phyloP scores from a whole-genome alignment of 2,329 filamentous ascomycete species.

The Falciphora oryzae region DNA sequence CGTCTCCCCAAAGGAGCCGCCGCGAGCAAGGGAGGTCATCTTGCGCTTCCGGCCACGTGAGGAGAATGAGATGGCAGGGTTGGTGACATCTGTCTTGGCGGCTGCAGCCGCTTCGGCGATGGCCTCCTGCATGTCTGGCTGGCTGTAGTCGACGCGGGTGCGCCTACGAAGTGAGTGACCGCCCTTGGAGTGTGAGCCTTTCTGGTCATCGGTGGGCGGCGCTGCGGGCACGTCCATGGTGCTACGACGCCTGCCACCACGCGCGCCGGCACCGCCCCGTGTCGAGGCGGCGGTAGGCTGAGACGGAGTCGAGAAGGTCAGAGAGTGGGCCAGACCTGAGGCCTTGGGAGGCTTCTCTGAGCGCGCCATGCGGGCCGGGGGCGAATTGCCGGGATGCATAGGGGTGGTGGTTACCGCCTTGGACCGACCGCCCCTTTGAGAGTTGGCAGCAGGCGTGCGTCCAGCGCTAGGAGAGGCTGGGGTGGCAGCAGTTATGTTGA shows the following conservation, averaged over 20 bases:
- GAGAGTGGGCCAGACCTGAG: constrained; percentile 26
- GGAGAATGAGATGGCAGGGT: constrained; percentile 22
- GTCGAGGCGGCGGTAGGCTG: constrained; percentile 16
- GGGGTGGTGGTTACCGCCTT: constrained; percentile 1
- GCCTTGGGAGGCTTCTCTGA: constrained; percentile 24
- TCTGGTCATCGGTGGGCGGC: constrained; percentile 34
- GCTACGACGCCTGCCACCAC: constrained; percentile 27
- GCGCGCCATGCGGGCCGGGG: constrained; percentile 8
- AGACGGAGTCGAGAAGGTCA: constrained; percentile 32
- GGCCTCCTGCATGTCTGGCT: constrained; percentile 43
- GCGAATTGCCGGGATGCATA: constrained; percentile 1
- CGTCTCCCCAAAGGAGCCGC: constrained; percentile 25
- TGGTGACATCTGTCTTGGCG: constrained; percentile 17
- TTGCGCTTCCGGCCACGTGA: constrained; percentile 29
- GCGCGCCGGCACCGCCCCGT: constrained; percentile 8
- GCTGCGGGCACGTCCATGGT: constrained; percentile 18
- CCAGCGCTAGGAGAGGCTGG: not conserved
- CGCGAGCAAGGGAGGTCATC: constrained; percentile 14
- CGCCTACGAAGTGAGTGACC: constrained; percentile 54
- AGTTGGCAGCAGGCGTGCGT: constrained; percentile 1
- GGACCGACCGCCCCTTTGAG: constrained; percentile 1
- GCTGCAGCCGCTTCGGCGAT: not conserved
- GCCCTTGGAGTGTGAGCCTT: constrained; percentile 46
- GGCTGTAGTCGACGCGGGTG: constrained; percentile 52
- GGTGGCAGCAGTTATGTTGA: not conserved